These are phyloP conservation scores for Phytophthora nicotianae DNA, from an alignment of 352 stramenopile species.

Conservation along the genomic window DNA sequence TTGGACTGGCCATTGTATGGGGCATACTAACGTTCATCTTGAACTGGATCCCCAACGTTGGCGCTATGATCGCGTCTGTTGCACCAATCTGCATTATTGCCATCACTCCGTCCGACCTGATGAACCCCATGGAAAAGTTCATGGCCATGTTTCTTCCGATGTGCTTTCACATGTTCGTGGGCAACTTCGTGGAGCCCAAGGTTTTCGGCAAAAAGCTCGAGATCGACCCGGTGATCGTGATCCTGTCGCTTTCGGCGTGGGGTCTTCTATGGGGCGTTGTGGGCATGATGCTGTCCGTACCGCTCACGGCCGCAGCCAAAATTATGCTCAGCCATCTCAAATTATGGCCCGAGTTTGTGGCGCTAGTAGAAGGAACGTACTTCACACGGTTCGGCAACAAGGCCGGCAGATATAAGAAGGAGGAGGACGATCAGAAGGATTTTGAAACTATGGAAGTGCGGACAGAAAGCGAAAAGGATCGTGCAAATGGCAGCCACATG, in stretches of 20 bases:
- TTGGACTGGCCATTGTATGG: slow-evolving; percentile 87
- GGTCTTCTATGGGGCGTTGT: slow-evolving; percentile 86
- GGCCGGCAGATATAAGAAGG: slow-evolving; percentile 69
- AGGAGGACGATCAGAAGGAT: slow-evolving; percentile 75
- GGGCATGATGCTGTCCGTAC: slow-evolving; percentile 90
- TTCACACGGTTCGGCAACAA: slow-evolving; percentile 80
- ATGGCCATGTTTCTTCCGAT: slow-evolving; percentile 83
- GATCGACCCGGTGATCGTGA: slow-evolving; percentile 88
- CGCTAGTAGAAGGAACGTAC: slow-evolving; percentile 87
- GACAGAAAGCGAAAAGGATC: slow-evolving; percentile 73
- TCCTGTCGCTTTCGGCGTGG: slow-evolving; percentile 88
- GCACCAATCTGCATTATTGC: slow-evolving; percentile 86
- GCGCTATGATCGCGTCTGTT: slow-evolving; percentile 88
- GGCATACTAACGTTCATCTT: slow-evolving; percentile 90
- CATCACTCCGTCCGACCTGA: slow-evolving; percentile 81
- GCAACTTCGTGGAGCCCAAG: slow-evolving; percentile 90
- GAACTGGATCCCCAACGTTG: slow-evolving; percentile 91
- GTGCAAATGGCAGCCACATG: slow-evolving; percentile 38
- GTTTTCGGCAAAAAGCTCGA: slow-evolving; percentile 88
- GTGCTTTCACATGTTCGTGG: slow-evolving; percentile 91
- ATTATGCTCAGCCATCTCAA: slow-evolving; percentile 90
- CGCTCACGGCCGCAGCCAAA: slow-evolving; percentile 83
- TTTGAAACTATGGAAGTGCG: slow-evolving; percentile 82
- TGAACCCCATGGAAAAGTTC: slow-evolving; percentile 92
- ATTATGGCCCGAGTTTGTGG: slow-evolving; percentile 87